These are phyloP conservation scores for Rhizopogon roseolus DNA, from an alignment of 768 basidiomycete species.

Conservation along the genomic window DNA sequence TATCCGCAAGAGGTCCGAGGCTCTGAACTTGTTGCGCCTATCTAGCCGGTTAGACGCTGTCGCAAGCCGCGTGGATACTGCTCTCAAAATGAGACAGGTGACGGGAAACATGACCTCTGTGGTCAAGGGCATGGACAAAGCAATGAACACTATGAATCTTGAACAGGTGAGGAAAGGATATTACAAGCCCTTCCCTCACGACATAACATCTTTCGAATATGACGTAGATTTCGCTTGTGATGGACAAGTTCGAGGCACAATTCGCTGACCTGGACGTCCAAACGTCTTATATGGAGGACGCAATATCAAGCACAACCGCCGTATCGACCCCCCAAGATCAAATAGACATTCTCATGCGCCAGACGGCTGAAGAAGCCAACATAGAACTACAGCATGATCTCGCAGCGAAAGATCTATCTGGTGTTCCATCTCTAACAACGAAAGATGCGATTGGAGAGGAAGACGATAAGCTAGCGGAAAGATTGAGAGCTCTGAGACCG, in stretches of 20 bases:
- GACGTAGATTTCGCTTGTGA: constrained; percentile 87
- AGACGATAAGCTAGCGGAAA: constrained; percentile 77
- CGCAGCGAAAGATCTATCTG: constrained; percentile 52
- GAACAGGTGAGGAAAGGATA: constrained; percentile 63
- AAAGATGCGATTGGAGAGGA: constrained; percentile 64
- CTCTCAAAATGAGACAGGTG: constrained; percentile 95
- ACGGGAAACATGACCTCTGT: constrained; percentile 97
- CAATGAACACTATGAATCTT: constrained; percentile 99
- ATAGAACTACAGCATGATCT: constrained; percentile 93
- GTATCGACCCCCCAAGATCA: constrained; percentile 95
- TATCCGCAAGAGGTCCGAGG: constrained; percentile 96
- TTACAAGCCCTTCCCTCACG: neutral
- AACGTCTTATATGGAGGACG: constrained; percentile 96
- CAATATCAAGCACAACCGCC: constrained; percentile 91
- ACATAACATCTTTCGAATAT: neutral
- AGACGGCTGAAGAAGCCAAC: constrained; percentile 96
- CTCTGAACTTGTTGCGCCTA: constrained; percentile 85
- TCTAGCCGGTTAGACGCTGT: constrained; percentile 95
- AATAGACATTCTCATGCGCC: constrained; percentile 85
- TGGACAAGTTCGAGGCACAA: constrained; percentile 98
- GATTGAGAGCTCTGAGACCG: constrained; percentile 84
- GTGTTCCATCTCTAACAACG: constrained; percentile 51
- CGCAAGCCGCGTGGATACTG: constrained; percentile 94
- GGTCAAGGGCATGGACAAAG: constrained; percentile 97
- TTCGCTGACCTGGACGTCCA: constrained; percentile 98